These are phyloP conservation scores for Cladobotryum protrusum DNA, from an alignment of 2,329 filamentous ascomycete species.

Conservation along the genomic window DNA sequence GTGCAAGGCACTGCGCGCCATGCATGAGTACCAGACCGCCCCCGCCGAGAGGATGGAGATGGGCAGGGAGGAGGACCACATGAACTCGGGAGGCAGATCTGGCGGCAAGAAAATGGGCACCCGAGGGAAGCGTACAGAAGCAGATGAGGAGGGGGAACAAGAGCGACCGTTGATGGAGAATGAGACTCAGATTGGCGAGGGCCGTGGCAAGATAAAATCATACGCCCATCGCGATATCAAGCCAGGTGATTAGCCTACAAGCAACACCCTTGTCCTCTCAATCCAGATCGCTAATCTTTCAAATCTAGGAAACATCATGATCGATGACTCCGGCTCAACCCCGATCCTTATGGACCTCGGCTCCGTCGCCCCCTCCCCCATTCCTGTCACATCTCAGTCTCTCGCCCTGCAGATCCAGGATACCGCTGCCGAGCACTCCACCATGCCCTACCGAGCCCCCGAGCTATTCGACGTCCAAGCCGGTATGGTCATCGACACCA, in stretches of 20 bases:
- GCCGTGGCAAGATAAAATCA: slow-evolving; percentile 60
- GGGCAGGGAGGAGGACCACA: slow-evolving; percentile 37
- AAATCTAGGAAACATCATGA: slow-evolving; percentile 83
- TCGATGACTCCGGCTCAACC: slow-evolving; percentile 78
- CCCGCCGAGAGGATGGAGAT: slow-evolving; percentile 47
- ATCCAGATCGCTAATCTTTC: no score
- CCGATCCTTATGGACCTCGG: slow-evolving; percentile 98
- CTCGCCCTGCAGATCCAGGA: slow-evolving; percentile 91
- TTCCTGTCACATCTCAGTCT: slow-evolving; percentile 82
- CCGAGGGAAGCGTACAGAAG: slow-evolving; percentile 44
- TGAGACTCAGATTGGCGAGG: slow-evolving; percentile 59
- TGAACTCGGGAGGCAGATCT: slow-evolving; percentile 22
- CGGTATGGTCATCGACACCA: slow-evolving; percentile 84
- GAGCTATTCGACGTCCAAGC: slow-evolving; percentile 98
- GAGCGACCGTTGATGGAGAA: slow-evolving; percentile 77
- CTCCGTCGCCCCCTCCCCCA: slow-evolving; percentile 79
- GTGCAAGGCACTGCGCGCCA: slow-evolving; percentile 76
- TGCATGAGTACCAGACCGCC: slow-evolving; percentile 72
- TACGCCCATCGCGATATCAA: slow-evolving; percentile 98
- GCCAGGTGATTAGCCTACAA: slow-evolving; percentile 59
- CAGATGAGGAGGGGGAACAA: slow-evolving; percentile 67
- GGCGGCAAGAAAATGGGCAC: slow-evolving; percentile 23
- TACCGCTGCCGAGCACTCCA: slow-evolving; percentile 89
- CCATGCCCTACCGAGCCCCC: slow-evolving; percentile 96
- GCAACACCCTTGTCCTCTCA: background rate